Conservation (phyloP, 352 stramenopile species). For the Chrysophaeum taylorii region DNA sequence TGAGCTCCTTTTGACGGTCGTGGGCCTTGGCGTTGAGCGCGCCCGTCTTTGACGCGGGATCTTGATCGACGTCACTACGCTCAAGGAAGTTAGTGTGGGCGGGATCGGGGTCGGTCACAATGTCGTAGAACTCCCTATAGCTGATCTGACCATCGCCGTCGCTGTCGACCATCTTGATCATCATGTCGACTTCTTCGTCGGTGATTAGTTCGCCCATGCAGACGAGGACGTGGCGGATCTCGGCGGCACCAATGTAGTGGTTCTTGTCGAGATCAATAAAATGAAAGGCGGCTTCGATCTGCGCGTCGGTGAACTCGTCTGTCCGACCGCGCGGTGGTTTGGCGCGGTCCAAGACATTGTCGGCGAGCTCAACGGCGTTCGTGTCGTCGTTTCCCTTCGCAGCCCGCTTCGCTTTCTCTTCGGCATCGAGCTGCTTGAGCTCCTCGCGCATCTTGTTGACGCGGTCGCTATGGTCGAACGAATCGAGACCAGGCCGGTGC, state of each 20-base stretch:
- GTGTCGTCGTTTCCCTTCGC: not conserved
- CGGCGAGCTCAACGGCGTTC: not conserved
- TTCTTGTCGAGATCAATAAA: conserved; percentile 87
- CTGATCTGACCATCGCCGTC: conserved; percentile 79
- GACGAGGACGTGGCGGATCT: conserved; percentile 80
- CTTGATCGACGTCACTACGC: conserved; percentile 18
- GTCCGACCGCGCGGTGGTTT: conserved; percentile 22
- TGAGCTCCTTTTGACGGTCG: conserved; percentile 34
- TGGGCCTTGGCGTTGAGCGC: conserved; percentile 14
- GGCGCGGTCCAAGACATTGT: conserved; percentile 19
- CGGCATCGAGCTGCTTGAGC: conserved; percentile 16
- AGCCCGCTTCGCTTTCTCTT: not conserved
- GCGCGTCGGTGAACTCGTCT: conserved; percentile 76
- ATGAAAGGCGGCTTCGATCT: conserved; percentile 73
- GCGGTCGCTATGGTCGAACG: conserved; percentile 40
- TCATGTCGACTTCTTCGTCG: conserved; percentile 80
- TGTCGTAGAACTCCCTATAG: conserved; percentile 72
- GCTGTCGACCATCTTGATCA: conserved; percentile 75
- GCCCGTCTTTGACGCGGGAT: not conserved
- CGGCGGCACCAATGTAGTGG: conserved; percentile 73
- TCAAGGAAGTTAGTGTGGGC: conserved; percentile 60
- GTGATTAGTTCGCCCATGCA: conserved; percentile 90
- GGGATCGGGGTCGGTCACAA: conserved; percentile 77
- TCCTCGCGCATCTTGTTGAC: not conserved
- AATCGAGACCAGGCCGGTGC: conserved; percentile 54